Conservation (phyloP, 768 basidiomycete species). For the Lanmaoa rubissima region DNA sequence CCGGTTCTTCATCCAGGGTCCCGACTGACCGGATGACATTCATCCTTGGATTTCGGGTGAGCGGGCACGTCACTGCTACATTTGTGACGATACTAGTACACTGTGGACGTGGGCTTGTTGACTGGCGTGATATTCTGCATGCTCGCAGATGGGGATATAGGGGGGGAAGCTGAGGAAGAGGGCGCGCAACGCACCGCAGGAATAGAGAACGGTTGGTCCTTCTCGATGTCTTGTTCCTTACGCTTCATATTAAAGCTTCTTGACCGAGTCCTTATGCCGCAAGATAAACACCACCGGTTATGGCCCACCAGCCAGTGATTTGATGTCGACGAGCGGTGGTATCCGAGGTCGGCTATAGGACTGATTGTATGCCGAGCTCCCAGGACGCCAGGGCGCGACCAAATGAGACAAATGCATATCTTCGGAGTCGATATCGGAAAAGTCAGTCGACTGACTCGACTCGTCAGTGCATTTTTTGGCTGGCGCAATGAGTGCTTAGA, state of each 20-base stretch:
- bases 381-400: conserved; percentile 62
- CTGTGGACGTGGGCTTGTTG: neutral
- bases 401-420: conserved; percentile 64
- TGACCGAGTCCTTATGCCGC: conserved; percentile 30
- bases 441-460: conserved; percentile 29
- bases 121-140: conserved; percentile 3
- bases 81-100: conserved; percentile 17
- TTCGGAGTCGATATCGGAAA: conserved; percentile 46
- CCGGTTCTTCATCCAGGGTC: conserved; percentile 22
- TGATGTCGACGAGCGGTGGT: conserved; percentile 43
- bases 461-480: conserved; percentile 20
- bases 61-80: conserved; percentile 16
- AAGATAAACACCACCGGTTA: conserved; percentile 31
- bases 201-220: conserved; percentile 31
- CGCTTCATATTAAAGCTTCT: conserved; percentile 15
- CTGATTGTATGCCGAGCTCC: conserved; percentile 48
- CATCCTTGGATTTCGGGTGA: conserved; percentile 9
- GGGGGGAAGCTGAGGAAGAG: conserved; percentile 19
- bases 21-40: conserved; percentile 32
- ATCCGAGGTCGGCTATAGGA: conserved; percentile 28
- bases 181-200: conserved; percentile 21
- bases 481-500: neutral
- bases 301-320: conserved; percentile 35
- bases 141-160: conserved; percentile 14
- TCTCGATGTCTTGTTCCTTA: conserved; percentile 21